These are phyloP conservation scores for Suillus decipiens DNA, from an alignment of 768 basidiomycete species.

Conservation along the genomic window DNA sequence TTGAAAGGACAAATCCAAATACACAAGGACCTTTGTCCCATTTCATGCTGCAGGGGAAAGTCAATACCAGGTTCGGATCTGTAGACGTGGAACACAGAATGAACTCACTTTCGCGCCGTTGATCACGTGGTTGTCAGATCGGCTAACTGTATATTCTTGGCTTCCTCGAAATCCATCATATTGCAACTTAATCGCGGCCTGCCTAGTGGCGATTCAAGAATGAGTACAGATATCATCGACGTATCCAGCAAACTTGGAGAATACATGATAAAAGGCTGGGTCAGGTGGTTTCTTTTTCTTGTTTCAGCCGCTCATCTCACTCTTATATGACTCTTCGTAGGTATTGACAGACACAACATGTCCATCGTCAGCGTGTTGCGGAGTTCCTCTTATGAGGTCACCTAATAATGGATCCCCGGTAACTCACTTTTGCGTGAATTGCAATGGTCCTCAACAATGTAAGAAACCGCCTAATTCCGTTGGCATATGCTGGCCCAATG, in stretches of 20 bases:
- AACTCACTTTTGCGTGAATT: constrained; percentile 63
- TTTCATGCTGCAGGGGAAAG: constrained; percentile 31
- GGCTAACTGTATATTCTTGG: background rate
- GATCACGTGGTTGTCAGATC: constrained; percentile 3
- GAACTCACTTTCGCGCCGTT: background rate
- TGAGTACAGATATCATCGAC: constrained; percentile 54
- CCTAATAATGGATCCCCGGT: constrained; percentile 50
- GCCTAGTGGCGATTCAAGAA: constrained; percentile 23
- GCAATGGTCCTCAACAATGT: constrained; percentile 45
- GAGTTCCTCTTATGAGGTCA: constrained; percentile 74
- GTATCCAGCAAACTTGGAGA: constrained; percentile 66
- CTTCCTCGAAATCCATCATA: constrained; percentile 1
- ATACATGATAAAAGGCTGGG: constrained; percentile 81
- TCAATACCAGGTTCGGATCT: constrained; percentile 32
- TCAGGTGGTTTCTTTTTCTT: constrained; percentile 29
- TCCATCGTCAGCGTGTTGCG: constrained; percentile 50
- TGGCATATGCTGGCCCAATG: background rate
- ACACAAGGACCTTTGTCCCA: constrained; percentile 50
- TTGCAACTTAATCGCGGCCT: background rate
- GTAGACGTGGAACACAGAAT: constrained; percentile 27
- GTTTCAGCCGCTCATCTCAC: background rate
- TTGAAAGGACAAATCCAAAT: constrained; percentile 41
- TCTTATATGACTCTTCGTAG: constrained; percentile 31
- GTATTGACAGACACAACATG: constrained; percentile 70
- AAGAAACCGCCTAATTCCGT: constrained; percentile 14